A percentile compares a stretch with the other conserved stretches of the same genome.
Evolutionary conservation across 805 yeast species (phyloP).

Genomic region (Cyberlindnera xylosilytica): DNA sequence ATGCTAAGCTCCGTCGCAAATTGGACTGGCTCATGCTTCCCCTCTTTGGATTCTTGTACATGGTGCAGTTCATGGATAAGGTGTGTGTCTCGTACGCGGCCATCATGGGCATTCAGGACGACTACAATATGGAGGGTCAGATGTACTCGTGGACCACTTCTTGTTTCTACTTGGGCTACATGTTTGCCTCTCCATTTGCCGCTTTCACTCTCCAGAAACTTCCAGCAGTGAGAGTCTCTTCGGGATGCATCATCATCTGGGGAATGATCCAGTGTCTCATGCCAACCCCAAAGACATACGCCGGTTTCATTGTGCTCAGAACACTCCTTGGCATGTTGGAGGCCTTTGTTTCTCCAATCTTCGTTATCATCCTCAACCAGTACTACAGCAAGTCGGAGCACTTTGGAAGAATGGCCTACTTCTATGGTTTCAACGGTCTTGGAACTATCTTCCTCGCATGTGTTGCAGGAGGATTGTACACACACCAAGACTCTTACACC

Average conservation of each 20-base stretch:
- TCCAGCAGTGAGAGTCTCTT: conserved; percentile 35
- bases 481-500: conserved; percentile 27
- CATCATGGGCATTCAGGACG: conserved; percentile 40
- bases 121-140: conserved; percentile 39
- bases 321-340: conserved; percentile 50
- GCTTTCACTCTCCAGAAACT: conserved; percentile 42
- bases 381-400: conserved; percentile 29
- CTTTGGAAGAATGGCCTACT: conserved; percentile 32
- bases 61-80: conserved; percentile 42
- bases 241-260: conserved; percentile 45
- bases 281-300: conserved; percentile 40
- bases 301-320: conserved; percentile 43
- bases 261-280: conserved; percentile 41
- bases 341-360: conserved; percentile 33
- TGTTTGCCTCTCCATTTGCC: conserved; percentile 45
- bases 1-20: conserved; percentile 34
- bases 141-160: conserved; percentile 46
- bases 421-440: conserved; percentile 29
- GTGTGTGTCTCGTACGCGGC: conserved; percentile 40
- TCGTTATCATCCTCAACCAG: conserved; percentile 19
- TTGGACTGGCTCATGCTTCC: conserved; percentile 38
- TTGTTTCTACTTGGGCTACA: conserved; percentile 51
- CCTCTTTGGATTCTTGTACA: conserved; percentile 25
- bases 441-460: conserved; percentile 41
- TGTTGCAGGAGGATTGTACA: conserved; percentile 40